Conservation (phyloP, 1,139 yeast species). For the Blastobotrys aristatus region DNA sequence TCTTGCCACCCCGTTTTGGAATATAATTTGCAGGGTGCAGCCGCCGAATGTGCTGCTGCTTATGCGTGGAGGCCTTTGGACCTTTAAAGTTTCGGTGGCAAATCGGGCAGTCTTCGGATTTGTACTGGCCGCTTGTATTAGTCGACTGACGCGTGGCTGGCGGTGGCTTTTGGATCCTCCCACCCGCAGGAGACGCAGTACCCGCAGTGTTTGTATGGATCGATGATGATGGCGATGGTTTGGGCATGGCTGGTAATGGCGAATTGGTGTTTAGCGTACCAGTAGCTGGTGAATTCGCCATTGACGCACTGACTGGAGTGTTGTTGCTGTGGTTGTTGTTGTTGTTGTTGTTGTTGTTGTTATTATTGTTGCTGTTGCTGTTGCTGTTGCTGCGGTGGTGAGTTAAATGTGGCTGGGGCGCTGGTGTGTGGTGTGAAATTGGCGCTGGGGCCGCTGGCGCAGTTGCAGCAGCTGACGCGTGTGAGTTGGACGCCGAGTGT, state of each 20-base stretch:
- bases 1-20: constrained; percentile 43
- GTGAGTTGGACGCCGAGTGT: not conserved
- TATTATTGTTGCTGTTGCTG: constrained; percentile 1
- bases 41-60: constrained; percentile 44
- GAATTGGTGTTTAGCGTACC: not conserved
- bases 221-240: not conserved
- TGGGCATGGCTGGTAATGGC: not conserved
- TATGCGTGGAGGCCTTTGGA: constrained; percentile 44
- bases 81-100: constrained; percentile 43
- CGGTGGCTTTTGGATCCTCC: constrained; percentile 14
- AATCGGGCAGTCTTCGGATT: constrained; percentile 39
- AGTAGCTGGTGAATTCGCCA: not conserved
- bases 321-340: constrained; percentile 15
- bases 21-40: constrained; percentile 42
- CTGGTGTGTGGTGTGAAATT: not conserved
- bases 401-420: too few species aligned
- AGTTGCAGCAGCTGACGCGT: not conserved
- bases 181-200: not conserved
- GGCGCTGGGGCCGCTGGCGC: not conserved
- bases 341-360: constrained; percentile 14
- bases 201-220: not conserved
- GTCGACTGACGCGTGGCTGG: constrained; percentile 18
- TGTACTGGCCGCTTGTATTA: constrained; percentile 23
- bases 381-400: not conserved
- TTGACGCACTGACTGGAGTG: not conserved